Conservation (phyloP, 306 rosid genomes). For the Sophora flavescens region DNA sequence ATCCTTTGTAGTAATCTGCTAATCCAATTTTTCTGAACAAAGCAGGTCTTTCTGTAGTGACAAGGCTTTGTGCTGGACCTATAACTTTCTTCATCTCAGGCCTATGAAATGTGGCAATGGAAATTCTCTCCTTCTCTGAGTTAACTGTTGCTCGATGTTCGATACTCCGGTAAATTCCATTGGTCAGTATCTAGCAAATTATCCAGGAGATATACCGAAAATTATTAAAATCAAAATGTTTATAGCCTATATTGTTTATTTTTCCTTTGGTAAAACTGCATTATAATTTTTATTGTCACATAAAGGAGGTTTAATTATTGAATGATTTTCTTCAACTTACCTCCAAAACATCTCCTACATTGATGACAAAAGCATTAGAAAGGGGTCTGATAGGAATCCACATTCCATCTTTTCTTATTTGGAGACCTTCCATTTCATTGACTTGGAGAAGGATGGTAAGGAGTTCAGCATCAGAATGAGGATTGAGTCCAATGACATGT, state of each 20-base stretch:
- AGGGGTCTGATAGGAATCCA: constrained; percentile 53
- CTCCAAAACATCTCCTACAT: constrained; percentile 45
- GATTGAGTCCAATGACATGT: constrained; percentile 45
- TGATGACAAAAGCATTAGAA: constrained; percentile 48
- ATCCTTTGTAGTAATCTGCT: constrained; percentile 26
- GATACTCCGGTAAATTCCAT: constrained; percentile 38
- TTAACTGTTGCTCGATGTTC: constrained; percentile 38
- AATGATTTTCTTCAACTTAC: constrained; percentile 11
- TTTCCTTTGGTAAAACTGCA: not conserved
- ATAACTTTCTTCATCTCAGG: constrained; percentile 3
- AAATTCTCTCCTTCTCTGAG: constrained; percentile 30
- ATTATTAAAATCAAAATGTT: not conserved
- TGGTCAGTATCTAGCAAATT: constrained; percentile 29
- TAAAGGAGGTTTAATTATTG: not conserved
- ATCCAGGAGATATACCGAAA: not conserved
- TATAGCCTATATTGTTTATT: not conserved
- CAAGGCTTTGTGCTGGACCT: constrained; percentile 34
- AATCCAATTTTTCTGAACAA: not conserved
- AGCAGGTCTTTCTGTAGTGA: constrained; percentile 29
- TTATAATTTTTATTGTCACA: not conserved
- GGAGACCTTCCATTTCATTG: constrained; percentile 53
- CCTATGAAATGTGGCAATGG: constrained; percentile 35
- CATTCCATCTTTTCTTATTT: constrained; percentile 48
- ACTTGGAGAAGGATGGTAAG: constrained; percentile 55
- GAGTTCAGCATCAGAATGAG: constrained; percentile 53